A percentile compares a stretch with the other conserved stretches of the same genome.
phyloP scores from a whole-genome alignment of 441 rosid genomes.

The Bruguiera hainesii region DNA sequence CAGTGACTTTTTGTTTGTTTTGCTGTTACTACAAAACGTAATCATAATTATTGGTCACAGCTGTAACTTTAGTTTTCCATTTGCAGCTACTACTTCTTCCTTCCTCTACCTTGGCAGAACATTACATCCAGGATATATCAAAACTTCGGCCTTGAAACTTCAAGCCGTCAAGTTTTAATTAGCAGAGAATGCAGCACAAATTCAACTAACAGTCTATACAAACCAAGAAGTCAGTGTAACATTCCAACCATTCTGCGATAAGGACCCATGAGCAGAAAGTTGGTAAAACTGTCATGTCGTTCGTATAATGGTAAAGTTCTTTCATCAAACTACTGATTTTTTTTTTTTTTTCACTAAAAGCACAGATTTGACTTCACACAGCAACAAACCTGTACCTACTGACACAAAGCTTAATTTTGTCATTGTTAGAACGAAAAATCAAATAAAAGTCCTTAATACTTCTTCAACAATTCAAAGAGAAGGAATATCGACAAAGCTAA shows the following conservation, averaged over 20 bases:
- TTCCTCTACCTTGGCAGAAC: too few relatives aligned
- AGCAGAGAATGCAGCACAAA: neutral
- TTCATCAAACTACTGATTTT: neutral
- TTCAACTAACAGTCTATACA: neutral
- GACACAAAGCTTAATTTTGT: conserved; percentile 10
- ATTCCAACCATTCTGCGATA: neutral
- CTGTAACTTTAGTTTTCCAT: too few relatives aligned
- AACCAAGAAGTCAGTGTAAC: neutral
- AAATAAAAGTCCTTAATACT: neutral
- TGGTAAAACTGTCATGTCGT: neutral
- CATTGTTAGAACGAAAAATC: conserved; percentile 1
- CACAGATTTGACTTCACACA: neutral
- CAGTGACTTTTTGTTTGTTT: too few relatives aligned
- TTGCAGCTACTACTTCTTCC: too few relatives aligned
- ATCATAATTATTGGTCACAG: too few relatives aligned
- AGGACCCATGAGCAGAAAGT: neutral
- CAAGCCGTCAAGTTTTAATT: too few relatives aligned
- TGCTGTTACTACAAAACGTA: too few relatives aligned
- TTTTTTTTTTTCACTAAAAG: conserved; percentile 1
- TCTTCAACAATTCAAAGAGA: neutral
- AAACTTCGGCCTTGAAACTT: too few relatives aligned
- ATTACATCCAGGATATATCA: too few relatives aligned
- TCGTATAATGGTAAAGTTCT: neutral
- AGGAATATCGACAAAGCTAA: neutral
- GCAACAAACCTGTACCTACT: neutral